These are phyloP conservation scores for Coemansia biformis DNA, from an alignment of 192 early-diverging fungal genomes.

Conservation along the genomic window DNA sequence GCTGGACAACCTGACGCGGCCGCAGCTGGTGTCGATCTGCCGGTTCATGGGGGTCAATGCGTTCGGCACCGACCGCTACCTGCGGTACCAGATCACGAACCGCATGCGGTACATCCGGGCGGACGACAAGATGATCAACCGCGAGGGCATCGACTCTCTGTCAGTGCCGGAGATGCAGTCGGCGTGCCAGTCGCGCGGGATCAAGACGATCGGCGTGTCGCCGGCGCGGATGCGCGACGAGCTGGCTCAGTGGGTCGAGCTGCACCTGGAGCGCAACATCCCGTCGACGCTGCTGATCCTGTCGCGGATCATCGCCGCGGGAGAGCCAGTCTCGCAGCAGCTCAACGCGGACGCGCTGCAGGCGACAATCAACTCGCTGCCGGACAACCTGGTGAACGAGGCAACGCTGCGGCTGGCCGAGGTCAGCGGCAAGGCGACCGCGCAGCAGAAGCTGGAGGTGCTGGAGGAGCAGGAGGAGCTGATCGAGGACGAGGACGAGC, in stretches of 20 bases:
- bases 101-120: slow-evolving; percentile 78
- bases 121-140: slow-evolving; percentile 83
- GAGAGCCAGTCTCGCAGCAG: slow-evolving; percentile 66
- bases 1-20: slow-evolving; percentile 85
- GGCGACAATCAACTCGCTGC: slow-evolving; percentile 85
- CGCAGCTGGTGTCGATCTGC: slow-evolving; percentile 92
- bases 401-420: slow-evolving; percentile 85
- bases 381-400: slow-evolving; percentile 84
- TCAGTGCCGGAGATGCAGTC: slow-evolving; percentile 83
- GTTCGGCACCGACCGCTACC: slow-evolving; percentile 97
- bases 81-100: slow-evolving; percentile 87
- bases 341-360: slow-evolving; percentile 82
- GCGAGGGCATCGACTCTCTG: slow-evolving; percentile 84
- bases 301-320: slow-evolving; percentile 77
- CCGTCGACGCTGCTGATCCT: slow-evolving; percentile 87
- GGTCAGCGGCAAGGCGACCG: slow-evolving; percentile 80
- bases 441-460: slow-evolving; percentile 89
- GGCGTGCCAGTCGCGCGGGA: slow-evolving; percentile 84
- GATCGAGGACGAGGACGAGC: slow-evolving; percentile 89
- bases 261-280: slow-evolving; percentile 87
- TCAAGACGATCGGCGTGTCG: slow-evolving; percentile 81
- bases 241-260: slow-evolving; percentile 89
- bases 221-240: slow-evolving; percentile 85
- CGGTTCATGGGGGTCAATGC: slow-evolving; percentile 92
- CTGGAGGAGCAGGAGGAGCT: slow-evolving; percentile 95